Evolutionary conservation across 208 protist genomes (phyloP), one percentile per base, ranked within the genome.

Genomic region (Leishmania martiniquensis): DNA sequence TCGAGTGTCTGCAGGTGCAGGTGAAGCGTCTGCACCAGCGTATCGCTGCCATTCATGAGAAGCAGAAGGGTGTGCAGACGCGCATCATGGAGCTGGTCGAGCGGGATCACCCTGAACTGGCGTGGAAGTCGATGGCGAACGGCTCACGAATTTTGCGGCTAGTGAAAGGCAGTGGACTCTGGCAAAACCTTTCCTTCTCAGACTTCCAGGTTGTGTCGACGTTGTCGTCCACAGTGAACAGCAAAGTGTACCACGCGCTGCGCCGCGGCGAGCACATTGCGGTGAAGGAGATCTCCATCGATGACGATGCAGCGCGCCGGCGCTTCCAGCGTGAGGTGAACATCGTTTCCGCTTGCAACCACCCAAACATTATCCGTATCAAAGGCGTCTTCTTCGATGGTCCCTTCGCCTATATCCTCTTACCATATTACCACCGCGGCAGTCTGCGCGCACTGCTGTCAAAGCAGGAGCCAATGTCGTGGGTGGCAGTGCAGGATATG

Each of bases 301-400:
- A 94, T 32, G 81, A 85, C 54, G 87, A 94, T 39, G 63, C 47
- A 52, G 81, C 84, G 29, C 69, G 80, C 17, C 80, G 84, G 15
- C 82, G 85, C 51, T 92, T 94, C 68, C 86, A 91, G 62, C 85
- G 84, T 45, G 90, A 94, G 81, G 85, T 94, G 13, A 80, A 85
- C 70, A 92, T 94, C 47, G 78, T 92, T 12, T 87, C 87, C 25
- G 42, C 57, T 37, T 90, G 85, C 81, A 85, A 71, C 45, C 90
- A 94, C 80, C 90, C 88, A 29, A 92, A 94, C 72, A 87, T 94
- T 32, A 85, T 94, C 15, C 81, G 79, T n/a, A 82, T 94, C 72
- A 92, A 87, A 51, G 90, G 88, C 29, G 90, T 94, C 74, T 94
- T 94, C 77, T 92, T 92, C 74, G 90, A 94, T 54, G 90, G 90